These are phyloP conservation scores for Fusarium haematococcum DNA, from an alignment of 2,329 filamentous ascomycete species.

Conservation along the genomic window DNA sequence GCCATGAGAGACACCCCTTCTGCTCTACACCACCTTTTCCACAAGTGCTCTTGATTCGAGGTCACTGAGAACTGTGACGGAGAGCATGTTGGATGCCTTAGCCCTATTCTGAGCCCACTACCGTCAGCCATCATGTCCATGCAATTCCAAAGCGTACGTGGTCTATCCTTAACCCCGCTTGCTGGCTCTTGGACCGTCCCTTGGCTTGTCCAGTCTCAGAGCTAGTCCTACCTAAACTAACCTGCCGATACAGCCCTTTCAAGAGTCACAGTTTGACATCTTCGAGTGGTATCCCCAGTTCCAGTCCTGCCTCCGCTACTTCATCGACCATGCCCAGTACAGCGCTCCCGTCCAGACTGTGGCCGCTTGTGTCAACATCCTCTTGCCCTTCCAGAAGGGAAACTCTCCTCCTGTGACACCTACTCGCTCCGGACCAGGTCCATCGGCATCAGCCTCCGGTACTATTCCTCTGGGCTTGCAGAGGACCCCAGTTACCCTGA, in stretches of 20 bases:
- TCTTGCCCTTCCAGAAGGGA: constrained; percentile 83
- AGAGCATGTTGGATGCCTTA: constrained; percentile 6
- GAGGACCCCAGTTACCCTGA: constrained; percentile 69
- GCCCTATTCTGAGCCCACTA: not conserved
- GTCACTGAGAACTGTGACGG: not conserved
- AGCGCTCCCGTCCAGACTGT: constrained; percentile 85
- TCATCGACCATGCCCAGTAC: constrained; percentile 91
- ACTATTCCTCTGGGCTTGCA: constrained; percentile 30
- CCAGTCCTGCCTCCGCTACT: constrained; percentile 90
- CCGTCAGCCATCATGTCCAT: constrained; percentile 36
- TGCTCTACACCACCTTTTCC: constrained; percentile 8
- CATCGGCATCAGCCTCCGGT: constrained; percentile 40
- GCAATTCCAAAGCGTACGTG: constrained; percentile 42
- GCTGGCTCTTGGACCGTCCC: not conserved
- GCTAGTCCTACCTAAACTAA: constrained; percentile 24
- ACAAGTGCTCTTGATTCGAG: constrained; percentile 5
- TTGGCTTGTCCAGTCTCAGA: constrained; percentile 11
- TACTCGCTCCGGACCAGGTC: constrained; percentile 46
- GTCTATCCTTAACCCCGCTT: constrained; percentile 8
- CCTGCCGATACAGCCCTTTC: constrained; percentile 54
- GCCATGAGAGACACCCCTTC: constrained; percentile 14
- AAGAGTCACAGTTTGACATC: constrained; percentile 75
- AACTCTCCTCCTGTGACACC: constrained; percentile 53
- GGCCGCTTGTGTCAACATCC: constrained; percentile 91
- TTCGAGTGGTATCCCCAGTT: constrained; percentile 95